These are phyloP conservation scores for Starmerella powellii DNA, from an alignment of 805 yeast genomes.

Conservation along the genomic window DNA sequence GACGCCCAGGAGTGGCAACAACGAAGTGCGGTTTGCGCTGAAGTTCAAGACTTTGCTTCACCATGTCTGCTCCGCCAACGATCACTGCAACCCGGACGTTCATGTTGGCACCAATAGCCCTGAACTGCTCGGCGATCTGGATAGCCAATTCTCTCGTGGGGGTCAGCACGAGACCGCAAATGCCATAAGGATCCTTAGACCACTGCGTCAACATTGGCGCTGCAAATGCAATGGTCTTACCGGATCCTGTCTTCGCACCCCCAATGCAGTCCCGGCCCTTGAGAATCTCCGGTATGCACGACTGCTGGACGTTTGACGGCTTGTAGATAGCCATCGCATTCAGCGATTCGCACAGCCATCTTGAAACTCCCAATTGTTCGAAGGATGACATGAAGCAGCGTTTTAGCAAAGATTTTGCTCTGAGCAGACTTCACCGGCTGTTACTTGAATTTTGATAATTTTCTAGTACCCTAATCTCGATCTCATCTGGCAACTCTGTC, in stretches of 20 bases:
- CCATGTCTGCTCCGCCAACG: conserved; percentile 92
- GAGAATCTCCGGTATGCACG: conserved; percentile 79
- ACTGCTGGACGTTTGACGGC: conserved; percentile 79
- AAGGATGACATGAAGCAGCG: conserved; percentile 31
- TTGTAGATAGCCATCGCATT: conserved; percentile 64
- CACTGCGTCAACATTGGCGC: conserved; percentile 93
- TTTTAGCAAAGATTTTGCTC: not conserved
- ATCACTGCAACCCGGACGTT: conserved; percentile 71
- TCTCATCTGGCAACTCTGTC: too few species aligned
- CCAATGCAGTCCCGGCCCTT: conserved; percentile 88
- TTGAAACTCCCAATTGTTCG: conserved; percentile 58
- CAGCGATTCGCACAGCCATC: conserved; percentile 77
- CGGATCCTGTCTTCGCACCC: conserved; percentile 96
- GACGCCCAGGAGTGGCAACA: conserved; percentile 92
- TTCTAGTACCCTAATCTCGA: not conserved
- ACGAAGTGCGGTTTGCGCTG: conserved; percentile 84
- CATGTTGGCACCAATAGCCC: conserved; percentile 82
- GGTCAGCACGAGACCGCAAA: conserved; percentile 76
- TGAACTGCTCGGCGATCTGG: conserved; percentile 93
- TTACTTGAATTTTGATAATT: not conserved
- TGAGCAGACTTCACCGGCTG: too few species aligned
- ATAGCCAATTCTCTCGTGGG: conserved; percentile 86
- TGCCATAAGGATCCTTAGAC: conserved; percentile 92
- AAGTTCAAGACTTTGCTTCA: conserved; percentile 72
- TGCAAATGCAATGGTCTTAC: conserved; percentile 94